Conservation (phyloP, 768 basidiomycete genomes). For the Lactifluus piperatus region DNA sequence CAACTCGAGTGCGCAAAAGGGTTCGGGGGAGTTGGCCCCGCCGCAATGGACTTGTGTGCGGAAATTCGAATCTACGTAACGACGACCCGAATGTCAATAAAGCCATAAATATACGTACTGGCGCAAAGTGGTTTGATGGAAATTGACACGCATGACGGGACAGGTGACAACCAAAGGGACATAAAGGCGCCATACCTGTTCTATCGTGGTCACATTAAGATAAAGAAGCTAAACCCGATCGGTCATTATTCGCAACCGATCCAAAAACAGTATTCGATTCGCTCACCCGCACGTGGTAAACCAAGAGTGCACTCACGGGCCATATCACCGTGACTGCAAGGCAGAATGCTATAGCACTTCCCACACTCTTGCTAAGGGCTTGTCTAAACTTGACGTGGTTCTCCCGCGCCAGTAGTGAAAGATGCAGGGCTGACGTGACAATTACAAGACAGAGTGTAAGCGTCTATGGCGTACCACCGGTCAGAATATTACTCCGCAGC, state of each 20-base stretch:
- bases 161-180: slow-evolving; percentile 18
- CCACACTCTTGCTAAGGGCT: slow-evolving; percentile 45
- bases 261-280: not conserved
- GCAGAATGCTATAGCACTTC: slow-evolving; percentile 75
- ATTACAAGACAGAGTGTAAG: slow-evolving; percentile 68
- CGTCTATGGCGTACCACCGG: slow-evolving; percentile 37
- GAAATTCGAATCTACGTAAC: slow-evolving; percentile 67
- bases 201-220: slow-evolving; percentile 91
- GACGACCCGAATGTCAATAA: slow-evolving; percentile 15
- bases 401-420: slow-evolving; percentile 54
- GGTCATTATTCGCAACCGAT: slow-evolving; percentile 4
- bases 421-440: slow-evolving; percentile 74
- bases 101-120: slow-evolving; percentile 9
- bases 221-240: slow-evolving; percentile 50
- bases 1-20: slow-evolving; percentile 80
- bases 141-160: slow-evolving; percentile 5
- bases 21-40: slow-evolving; percentile 64
- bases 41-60: slow-evolving; percentile 62
- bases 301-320: slow-evolving; percentile 71
- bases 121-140: slow-evolving; percentile 13
- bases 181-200: slow-evolving; percentile 49
- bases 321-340: slow-evolving; percentile 67
- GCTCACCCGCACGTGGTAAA: slow-evolving; percentile 82
- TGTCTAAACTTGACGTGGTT: slow-evolving; percentile 41
- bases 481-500: slow-evolving; percentile 6